Evolutionary conservation across 176 grass and related monocot genomes (phyloP).

Genomic region (Ensete ventricosum): DNA sequence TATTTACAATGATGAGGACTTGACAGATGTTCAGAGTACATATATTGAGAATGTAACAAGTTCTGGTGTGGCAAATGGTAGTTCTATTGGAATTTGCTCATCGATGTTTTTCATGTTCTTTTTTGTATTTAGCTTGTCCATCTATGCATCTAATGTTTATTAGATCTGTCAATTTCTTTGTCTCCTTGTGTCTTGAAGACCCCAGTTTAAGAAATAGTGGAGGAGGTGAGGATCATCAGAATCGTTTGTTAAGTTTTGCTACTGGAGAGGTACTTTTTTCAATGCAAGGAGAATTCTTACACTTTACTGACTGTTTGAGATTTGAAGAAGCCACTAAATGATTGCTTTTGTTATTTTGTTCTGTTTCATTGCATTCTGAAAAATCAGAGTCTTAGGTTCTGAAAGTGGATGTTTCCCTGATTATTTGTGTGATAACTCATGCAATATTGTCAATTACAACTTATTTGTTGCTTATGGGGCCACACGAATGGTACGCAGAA

Average conservation of each 20-base stretch:
- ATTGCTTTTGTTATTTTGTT: too few relatives aligned
- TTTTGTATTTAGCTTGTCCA: not conserved
- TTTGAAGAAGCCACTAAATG: not conserved
- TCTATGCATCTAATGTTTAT: not conserved
- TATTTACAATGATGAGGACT: conserved; percentile 8
- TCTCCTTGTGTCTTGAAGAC: not conserved
- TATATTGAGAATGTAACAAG: not conserved
- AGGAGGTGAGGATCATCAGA: not conserved
- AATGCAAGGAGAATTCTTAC: not conserved
- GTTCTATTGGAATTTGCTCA: not conserved
- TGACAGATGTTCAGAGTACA: not conserved
- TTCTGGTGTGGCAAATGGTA: not conserved
- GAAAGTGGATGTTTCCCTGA: not conserved
- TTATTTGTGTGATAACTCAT: too few relatives aligned
- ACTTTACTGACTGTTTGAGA: too few relatives aligned
- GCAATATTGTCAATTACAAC: too few relatives aligned
- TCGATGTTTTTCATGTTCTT: too few relatives aligned
- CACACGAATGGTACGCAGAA: too few relatives aligned
- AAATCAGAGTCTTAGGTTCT: not conserved
- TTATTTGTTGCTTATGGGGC: too few relatives aligned
- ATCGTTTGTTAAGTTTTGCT: not conserved
- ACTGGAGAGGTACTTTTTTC: conserved; percentile 2
- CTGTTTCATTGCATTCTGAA: too few relatives aligned
- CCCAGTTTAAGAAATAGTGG: not conserved
- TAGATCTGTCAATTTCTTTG: not conserved